Evolutionary conservation across 768 basidiomycete genomes (phyloP), one percentile per base, ranked within the genome.

Genomic region (Cyathus striatus): DNA sequence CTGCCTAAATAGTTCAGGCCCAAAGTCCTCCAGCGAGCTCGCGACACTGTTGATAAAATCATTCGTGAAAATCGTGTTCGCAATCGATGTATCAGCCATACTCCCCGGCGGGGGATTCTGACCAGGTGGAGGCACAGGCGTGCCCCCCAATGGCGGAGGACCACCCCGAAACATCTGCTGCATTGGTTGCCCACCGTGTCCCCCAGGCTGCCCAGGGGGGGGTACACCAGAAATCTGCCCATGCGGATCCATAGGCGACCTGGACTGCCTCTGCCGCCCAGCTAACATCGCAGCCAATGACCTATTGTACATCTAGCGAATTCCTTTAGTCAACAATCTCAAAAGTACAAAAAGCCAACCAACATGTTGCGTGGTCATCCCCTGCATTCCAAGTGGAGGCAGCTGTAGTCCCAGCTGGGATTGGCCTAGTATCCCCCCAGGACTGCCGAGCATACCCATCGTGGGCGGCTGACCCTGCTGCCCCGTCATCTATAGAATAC

Each of bases 391-490:
- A n/a, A n/a, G n/a, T n/a, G n/a, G n/a, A n/a, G n/a, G n/a, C n/a
- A n/a, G n/a, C n/a, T n/a, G n/a, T n/a, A n/a, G n/a, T n/a, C n/a
- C n/a, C n/a, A n/a, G n/a, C n/a, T n/a, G n/a, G n/a, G n/a, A n/a
- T n/a, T n/a, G n/a, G n/a, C n/a, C n/a, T n/a, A n/a, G n/a, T n/a
- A n/a, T n/a, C n/a, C n/a, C n/a, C n/a, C n/a, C n/a, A n/a, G n/a
- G n/a, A n/a, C n/a, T 64, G 48, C 73, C 71, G 5, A 80, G 72
- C 24, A 66, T 47, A 4, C 69, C 60, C 50, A 86, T 33, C 4
- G 78, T 79, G 4, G 85, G 83, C 0, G 79, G 77, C 6, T 78
- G 78, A 37, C 70, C 68, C 70, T 79, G 77, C 1, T 58, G 53
- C 42, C 68, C 58, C 5, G 43, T 42, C 23, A 62, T 57, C 35